Evolutionary conservation across 805 yeast genomes (phyloP).

Genomic region (Hanseniaspora guilliermondii): DNA sequence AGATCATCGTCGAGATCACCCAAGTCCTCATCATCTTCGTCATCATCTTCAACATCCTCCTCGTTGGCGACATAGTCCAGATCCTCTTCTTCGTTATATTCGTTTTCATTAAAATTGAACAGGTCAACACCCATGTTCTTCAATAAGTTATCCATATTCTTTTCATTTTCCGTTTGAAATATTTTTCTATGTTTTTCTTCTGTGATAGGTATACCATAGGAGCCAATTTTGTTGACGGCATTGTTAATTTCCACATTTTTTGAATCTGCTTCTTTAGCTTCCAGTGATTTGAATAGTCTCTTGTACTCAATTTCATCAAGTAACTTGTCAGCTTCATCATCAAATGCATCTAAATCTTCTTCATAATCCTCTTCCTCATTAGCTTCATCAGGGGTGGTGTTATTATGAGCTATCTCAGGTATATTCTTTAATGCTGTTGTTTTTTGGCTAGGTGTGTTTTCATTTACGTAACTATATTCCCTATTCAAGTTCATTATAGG

Average conservation of each 20-base stretch:
- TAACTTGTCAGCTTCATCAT: constrained; percentile 13
- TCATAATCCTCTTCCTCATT: constrained; percentile 14
- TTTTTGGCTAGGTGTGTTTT: not conserved
- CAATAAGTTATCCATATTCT: constrained; percentile 10
- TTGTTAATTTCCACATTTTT: constrained; percentile 3
- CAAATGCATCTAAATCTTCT: constrained; percentile 13
- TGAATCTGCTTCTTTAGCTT: not conserved
- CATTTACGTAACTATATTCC: constrained; percentile 4
- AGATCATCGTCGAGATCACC: constrained; percentile 5
- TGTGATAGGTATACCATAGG: constrained; percentile 9
- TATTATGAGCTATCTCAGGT: not conserved
- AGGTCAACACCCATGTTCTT: constrained; percentile 12
- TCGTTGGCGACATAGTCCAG: constrained; percentile 10
- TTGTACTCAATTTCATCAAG: constrained; percentile 11
- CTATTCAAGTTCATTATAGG: constrained; percentile 6
- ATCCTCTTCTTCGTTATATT: constrained; percentile 13
- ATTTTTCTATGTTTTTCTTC: constrained; percentile 12
- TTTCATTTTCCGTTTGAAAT: constrained; percentile 13
- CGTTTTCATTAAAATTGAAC: constrained; percentile 8
- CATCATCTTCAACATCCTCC: constrained; percentile 9
- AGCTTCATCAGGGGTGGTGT: constrained; percentile 1
- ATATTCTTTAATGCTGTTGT: not conserved
- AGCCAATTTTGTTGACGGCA: constrained; percentile 10
- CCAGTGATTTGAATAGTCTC: constrained; percentile 6
- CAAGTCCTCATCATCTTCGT: constrained; percentile 9